These are phyloP conservation scores for Oryza nivara DNA, from an alignment of 176 grass and related monocot species.

Conservation along the genomic window DNA sequence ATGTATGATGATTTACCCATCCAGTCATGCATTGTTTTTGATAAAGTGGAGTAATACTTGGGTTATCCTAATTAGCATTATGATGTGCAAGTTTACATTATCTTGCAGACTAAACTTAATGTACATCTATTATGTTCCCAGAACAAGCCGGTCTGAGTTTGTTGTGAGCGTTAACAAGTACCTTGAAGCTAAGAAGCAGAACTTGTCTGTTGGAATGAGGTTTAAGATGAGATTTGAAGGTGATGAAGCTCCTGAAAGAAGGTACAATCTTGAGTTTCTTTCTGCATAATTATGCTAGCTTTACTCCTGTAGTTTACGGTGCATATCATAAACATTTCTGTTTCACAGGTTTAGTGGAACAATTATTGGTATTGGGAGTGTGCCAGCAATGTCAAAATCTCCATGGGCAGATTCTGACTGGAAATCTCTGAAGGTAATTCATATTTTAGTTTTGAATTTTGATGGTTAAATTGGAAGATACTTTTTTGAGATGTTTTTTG, in stretches of 20 bases:
- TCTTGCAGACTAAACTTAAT: slow-evolving; percentile 17
- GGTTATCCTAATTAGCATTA: slow-evolving; percentile 14
- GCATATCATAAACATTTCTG: slow-evolving; percentile 24
- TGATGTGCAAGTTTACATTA: background rate
- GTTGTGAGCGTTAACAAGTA: slow-evolving; percentile 90
- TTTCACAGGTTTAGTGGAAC: slow-evolving; percentile 93
- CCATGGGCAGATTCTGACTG: slow-evolving; percentile 82
- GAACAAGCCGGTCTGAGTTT: slow-evolving; percentile 89
- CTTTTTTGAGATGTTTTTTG: background rate
- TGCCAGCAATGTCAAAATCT: slow-evolving; percentile 52
- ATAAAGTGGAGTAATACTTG: slow-evolving; percentile 7
- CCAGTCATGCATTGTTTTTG: background rate
- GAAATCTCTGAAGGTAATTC: slow-evolving; percentile 88
- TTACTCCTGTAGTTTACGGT: slow-evolving; percentile 6
- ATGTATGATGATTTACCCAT: background rate
- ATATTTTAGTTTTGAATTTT: slow-evolving; percentile 15
- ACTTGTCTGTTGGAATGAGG: slow-evolving; percentile 83
- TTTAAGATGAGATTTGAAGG: slow-evolving; percentile 99
- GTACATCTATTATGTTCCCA: slow-evolving; percentile 41
- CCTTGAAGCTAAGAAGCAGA: slow-evolving; percentile 86
- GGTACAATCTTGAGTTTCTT: slow-evolving; percentile 48
- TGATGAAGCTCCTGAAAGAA: slow-evolving; percentile 87
- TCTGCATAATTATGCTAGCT: slow-evolving; percentile 30
- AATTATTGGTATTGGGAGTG: slow-evolving; percentile 70
- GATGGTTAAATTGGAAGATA: background rate